Conservation (phyloP, 2,329 filamentous ascomycete species). For the Escovopsis sp. region DNA sequence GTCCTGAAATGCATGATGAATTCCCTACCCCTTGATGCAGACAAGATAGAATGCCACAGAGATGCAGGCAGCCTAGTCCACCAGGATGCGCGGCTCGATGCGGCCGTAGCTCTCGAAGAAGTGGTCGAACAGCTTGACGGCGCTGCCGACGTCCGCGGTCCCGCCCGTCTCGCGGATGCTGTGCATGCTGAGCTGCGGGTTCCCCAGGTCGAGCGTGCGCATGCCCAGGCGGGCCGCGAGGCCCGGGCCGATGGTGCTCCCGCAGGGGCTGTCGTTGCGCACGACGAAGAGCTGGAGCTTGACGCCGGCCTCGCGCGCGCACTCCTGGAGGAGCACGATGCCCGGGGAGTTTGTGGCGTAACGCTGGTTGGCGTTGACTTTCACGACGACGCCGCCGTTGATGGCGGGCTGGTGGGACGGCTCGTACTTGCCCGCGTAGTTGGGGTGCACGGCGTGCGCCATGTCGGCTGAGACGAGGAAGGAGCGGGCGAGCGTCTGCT, state of each 20-base stretch:
- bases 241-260: constrained; percentile 97
- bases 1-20: background rate
- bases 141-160: constrained; percentile 72
- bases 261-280: constrained; percentile 86
- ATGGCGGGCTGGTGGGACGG: constrained; percentile 80
- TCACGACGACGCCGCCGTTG: constrained; percentile 94
- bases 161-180: constrained; percentile 90
- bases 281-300: constrained; percentile 94
- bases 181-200: constrained; percentile 93
- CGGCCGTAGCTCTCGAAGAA: constrained; percentile 80
- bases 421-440: constrained; percentile 89
- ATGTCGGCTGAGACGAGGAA: constrained; percentile 96
- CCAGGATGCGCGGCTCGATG: constrained; percentile 66
- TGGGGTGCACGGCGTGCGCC: constrained; percentile 92
- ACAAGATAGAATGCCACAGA: too few species aligned
- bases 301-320: constrained; percentile 58
- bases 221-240: constrained; percentile 74
- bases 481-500: constrained; percentile 80
- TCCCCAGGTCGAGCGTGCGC: constrained; percentile 81
- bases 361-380: constrained; percentile 93
- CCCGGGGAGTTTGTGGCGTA: constrained; percentile 96
- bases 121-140: constrained; percentile 69
- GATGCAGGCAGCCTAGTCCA: constrained; percentile 59
- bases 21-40: too few species aligned
- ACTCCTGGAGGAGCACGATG: constrained; percentile 83